Conservation (phyloP, 2,329 filamentous ascomycete species). For the Arthroderma sp. region DNA sequence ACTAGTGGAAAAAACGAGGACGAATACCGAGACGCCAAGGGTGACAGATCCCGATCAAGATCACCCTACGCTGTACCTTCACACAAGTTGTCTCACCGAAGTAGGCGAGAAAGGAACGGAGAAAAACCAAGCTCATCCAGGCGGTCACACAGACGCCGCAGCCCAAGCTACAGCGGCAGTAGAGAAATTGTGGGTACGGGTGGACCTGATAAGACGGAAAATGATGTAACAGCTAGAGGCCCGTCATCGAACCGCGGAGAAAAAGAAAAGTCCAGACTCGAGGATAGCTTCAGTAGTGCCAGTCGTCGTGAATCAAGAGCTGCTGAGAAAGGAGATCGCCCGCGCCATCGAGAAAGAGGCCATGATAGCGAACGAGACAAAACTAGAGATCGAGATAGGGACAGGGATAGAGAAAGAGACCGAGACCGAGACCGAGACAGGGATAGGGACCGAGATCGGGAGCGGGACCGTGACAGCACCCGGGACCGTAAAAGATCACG, state of each 20-base stretch:
- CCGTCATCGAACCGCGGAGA: not conserved
- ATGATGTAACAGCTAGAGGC: not conserved
- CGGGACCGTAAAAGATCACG: conserved; percentile 26
- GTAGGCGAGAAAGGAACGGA: conserved; percentile 47
- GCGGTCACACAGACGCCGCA: conserved; percentile 38
- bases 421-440: conserved; percentile 37
- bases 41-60: conserved; percentile 42
- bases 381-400: conserved; percentile 15
- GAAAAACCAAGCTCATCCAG: conserved; percentile 31
- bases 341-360: conserved; percentile 18
- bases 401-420: conserved; percentile 18
- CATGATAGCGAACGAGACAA: conserved; percentile 14
- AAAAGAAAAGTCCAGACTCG: not conserved
- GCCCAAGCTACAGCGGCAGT: not conserved
- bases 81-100: conserved; percentile 46
- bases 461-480: conserved; percentile 15
- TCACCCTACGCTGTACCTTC: conserved; percentile 52
- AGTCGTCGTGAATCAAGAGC: not conserved
- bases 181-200: not conserved
- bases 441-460: conserved; percentile 29
- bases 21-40: conserved; percentile 15
- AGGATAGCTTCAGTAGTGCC: conserved; percentile 1
- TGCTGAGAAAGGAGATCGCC: conserved; percentile 21
- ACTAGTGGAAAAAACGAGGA: conserved; percentile 25
- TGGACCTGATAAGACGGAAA: not conserved